These are phyloP conservation scores for Tulasnella sp. DNA, from an alignment of 768 basidiomycete genomes.

Conservation along the genomic window DNA sequence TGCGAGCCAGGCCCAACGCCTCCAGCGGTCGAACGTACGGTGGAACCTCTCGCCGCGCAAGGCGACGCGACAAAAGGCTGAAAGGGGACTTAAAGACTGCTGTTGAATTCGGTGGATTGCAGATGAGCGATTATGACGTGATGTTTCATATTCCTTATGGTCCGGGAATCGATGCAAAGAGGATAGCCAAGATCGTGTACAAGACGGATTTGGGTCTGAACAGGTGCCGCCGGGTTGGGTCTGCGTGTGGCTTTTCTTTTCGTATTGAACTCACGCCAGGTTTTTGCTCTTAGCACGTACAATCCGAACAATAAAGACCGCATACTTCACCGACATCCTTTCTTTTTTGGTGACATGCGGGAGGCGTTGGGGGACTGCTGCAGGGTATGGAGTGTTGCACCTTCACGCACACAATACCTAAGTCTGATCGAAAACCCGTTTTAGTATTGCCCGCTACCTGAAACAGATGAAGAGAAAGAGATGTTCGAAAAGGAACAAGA, in stretches of 20 bases:
- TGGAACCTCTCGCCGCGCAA: too few relatives aligned
- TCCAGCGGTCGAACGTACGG: too few relatives aligned
- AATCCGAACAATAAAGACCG: slow-evolving; percentile 66
- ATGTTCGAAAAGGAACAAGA: slow-evolving; percentile 59
- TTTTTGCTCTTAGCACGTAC: slow-evolving; percentile 49
- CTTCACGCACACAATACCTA: background rate
- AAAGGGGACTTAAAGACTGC: too few relatives aligned
- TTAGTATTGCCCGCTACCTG: slow-evolving; percentile 59
- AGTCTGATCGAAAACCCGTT: background rate
- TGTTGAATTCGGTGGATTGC: too few relatives aligned
- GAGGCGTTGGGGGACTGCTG: slow-evolving; percentile 67
- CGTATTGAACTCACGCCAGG: background rate
- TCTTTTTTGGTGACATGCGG: slow-evolving; percentile 62
- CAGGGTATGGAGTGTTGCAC: slow-evolving; percentile 47
- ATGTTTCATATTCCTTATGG: too few relatives aligned
- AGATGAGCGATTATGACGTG: too few relatives aligned
- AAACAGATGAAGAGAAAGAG: slow-evolving; percentile 58
- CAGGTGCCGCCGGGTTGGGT: too few relatives aligned
- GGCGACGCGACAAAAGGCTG: too few relatives aligned
- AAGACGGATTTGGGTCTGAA: too few relatives aligned
- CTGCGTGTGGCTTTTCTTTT: background rate
- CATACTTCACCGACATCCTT: slow-evolving; percentile 63
- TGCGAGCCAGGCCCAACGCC: too few relatives aligned
- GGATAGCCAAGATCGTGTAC: too few relatives aligned
- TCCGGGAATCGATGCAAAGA: too few relatives aligned